Evolutionary conservation across 2,329 filamentous ascomycete genomes (phyloP), one percentile per base, ranked within the genome.

Genomic region (Catunica adiposa): DNA sequence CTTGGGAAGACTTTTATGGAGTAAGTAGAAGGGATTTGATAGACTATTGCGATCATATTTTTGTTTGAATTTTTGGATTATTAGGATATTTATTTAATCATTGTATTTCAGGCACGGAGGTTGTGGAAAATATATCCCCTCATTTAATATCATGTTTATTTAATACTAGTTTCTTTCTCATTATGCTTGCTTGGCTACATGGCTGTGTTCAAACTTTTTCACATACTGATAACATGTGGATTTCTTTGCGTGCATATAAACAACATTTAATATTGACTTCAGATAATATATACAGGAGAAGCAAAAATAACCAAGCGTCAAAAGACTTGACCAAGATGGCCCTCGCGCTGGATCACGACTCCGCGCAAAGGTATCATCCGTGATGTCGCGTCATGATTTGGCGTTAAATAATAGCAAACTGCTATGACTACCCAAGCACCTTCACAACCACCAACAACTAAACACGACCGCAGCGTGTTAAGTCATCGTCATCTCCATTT

Each of bases 251-350:
- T 22, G 44, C 44, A 22, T 23, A 25, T 23, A 25, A 25, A 25
- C 26, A n/a, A n/a, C 44, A 48, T 48, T 48, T 23, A 15, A 48
- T 48, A 48, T 48, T 48, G 44, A 48, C 44, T 17, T 48, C 23
- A 44, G 22, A 20, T 17, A 48, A 48, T 48, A 48, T 17, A 48
- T 48, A 48, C 44, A 48, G 23, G 23, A 48, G 22, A 48, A 48
- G 8, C 20, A 44, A 17, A 25, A 48, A 48, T 20, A 17, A 46
- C 9, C 14, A 29, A 48, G 22, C 26, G 11, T 11, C 22, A 48
- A 2, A 25, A 48, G 17, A 48, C n/a, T n/a, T 11, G 11, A 25
- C 44, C 22, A 29, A 25, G 22, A 25, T 14, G 9, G 22, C 22
- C 11, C 22, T 22, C 23, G 20, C 22, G 23, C 23, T 23, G 44